Conservation (phyloP, 306 rosid species). For the Vigna unguiculata region DNA sequence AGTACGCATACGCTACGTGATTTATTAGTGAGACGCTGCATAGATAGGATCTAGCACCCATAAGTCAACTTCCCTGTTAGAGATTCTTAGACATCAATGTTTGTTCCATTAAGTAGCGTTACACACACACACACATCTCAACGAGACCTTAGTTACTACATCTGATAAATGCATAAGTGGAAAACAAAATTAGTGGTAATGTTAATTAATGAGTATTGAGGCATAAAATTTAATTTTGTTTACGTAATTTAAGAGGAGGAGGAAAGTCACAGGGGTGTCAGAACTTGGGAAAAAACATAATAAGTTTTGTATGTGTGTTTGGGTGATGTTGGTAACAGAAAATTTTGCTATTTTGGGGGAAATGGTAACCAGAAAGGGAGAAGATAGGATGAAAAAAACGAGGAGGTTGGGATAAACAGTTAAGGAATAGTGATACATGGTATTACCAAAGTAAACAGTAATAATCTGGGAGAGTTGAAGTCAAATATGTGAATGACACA, state of each 20-base stretch:
- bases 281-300: background rate
- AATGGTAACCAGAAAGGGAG: background rate
- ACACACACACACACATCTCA: background rate
- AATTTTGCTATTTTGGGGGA: background rate
- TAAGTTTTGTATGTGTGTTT: background rate
- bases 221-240: background rate
- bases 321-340: background rate
- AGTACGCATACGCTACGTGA: background rate
- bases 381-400: too few species aligned
- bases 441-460: constrained; percentile 18
- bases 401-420: background rate
- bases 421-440: background rate
- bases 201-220: background rate
- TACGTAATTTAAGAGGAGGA: background rate
- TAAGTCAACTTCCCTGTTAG: constrained; percentile 2
- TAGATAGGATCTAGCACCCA: constrained; percentile 16
- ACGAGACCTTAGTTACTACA: background rate
- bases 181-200: background rate
- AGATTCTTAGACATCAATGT: background rate
- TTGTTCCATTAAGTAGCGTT: background rate
- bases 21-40: constrained; percentile 8
- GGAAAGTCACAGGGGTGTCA: background rate
- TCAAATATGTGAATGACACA: background rate
- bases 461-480: constrained; percentile 16
- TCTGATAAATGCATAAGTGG: background rate